Conservation (phyloP, 2,329 filamentous ascomycete genomes). For the Graphilbum sp. region DNA sequence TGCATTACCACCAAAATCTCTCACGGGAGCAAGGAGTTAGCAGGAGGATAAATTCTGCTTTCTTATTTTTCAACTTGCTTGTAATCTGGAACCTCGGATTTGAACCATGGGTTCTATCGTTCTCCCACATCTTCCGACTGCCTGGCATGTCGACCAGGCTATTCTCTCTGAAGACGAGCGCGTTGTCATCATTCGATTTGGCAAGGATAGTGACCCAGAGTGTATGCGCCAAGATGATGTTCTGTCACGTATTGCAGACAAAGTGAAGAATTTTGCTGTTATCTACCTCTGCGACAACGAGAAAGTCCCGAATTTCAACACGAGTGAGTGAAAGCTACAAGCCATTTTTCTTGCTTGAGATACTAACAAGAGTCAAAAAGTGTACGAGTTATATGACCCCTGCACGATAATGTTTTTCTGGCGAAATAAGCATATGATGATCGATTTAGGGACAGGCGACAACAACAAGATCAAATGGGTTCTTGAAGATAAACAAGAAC, state of each 20-base stretch:
- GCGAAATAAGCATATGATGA: slow-evolving; percentile 98
- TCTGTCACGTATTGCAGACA: slow-evolving; percentile 83
- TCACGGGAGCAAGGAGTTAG: too few species aligned
- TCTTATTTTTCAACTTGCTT: too few species aligned
- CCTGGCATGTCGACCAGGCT: slow-evolving; percentile 97
- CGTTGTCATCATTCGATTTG: slow-evolving; percentile 86
- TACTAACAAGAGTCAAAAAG: slow-evolving; percentile 26
- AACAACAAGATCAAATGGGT: slow-evolving; percentile 46
- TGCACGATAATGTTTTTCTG: slow-evolving; percentile 83
- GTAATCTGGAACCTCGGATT: too few species aligned
- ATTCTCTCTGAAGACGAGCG: slow-evolving; percentile 82
- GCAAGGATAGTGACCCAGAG: slow-evolving; percentile 69
- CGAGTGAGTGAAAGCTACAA: slow-evolving; percentile 19
- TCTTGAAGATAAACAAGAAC: slow-evolving; percentile 90
- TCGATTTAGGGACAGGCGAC: slow-evolving; percentile 93
- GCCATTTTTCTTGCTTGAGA: too few species aligned
- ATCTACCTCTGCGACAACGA: slow-evolving; percentile 92
- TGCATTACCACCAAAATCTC: too few species aligned
- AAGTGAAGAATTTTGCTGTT: slow-evolving; percentile 82
- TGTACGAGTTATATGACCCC: slow-evolving; percentile 64
- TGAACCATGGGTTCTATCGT: slow-evolving; percentile 66
- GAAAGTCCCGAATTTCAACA: slow-evolving; percentile 79
- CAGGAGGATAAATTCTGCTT: too few species aligned
- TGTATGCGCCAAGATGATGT: slow-evolving; percentile 71
- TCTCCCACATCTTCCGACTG: slow-evolving; percentile 75